Percentiles rank a stretch among this genome's conserved stretches.
phyloP scores from a whole-genome alignment of 306 rosid genomes.

The Rosa multiflora region DNA sequence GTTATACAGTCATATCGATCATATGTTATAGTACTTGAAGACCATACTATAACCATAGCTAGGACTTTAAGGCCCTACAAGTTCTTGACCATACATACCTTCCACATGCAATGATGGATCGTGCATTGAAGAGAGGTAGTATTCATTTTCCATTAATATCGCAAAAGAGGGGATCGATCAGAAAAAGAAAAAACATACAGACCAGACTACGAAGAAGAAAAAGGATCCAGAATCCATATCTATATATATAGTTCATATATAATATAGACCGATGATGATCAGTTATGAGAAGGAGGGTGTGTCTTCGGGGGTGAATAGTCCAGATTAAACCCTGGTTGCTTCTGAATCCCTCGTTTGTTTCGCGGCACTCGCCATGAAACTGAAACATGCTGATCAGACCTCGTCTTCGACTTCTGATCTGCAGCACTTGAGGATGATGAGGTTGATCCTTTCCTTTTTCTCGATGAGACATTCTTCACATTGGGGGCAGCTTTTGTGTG shows the following conservation, averaged over 20 bases:
- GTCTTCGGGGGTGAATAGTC: constrained; percentile 79
- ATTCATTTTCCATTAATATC: background rate
- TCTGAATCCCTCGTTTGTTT: constrained; percentile 47
- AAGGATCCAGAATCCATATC: background rate
- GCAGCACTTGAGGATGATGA: background rate
- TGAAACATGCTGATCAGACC: constrained; percentile 30
- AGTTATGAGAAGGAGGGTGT: constrained; percentile 86
- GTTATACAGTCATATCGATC: background rate
- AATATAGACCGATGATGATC: constrained; percentile 12
- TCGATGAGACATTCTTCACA: background rate
- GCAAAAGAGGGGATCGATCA: background rate
- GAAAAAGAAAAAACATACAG: background rate
- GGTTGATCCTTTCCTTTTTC: background rate
- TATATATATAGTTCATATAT: constrained; percentile 3
- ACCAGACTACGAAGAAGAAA: background rate
- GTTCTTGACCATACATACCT: background rate
- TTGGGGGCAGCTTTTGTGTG: background rate
- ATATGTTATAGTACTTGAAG: background rate
- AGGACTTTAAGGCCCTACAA: background rate
- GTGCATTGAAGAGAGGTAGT: background rate
- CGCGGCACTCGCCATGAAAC: constrained; percentile 58
- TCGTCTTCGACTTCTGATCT: constrained; percentile 5
- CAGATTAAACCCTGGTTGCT: constrained; percentile 53
- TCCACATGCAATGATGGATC: constrained; percentile 1
- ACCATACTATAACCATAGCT: background rate